A percentile compares a stretch with the other conserved stretches of the same genome.
Conservation (phyloP, 805 yeast genomes). For the Wickerhamiella galacta region DNA sequence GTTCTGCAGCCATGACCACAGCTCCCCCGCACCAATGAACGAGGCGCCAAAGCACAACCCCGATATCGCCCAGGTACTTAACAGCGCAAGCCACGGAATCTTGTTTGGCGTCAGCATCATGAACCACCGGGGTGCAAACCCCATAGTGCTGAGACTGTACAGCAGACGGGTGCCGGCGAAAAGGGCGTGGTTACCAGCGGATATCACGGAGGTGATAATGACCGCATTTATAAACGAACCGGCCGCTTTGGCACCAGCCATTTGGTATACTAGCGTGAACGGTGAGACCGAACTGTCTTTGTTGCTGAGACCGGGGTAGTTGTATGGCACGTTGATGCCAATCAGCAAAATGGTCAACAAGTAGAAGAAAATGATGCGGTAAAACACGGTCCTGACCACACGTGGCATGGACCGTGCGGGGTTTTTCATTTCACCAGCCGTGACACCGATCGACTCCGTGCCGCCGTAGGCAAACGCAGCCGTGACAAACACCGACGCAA, state of each 20-base stretch:
- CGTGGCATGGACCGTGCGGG: constrained; percentile 41
- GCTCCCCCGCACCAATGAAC: constrained; percentile 34
- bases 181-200: constrained; percentile 51
- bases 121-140: constrained; percentile 40
- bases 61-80: constrained; percentile 35
- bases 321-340: constrained; percentile 44
- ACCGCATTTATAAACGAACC: constrained; percentile 42
- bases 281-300: constrained; percentile 31
- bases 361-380: constrained; percentile 37
- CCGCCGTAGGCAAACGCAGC: constrained; percentile 45
- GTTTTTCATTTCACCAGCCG: constrained; percentile 46
- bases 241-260: constrained; percentile 29
- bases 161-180: constrained; percentile 50
- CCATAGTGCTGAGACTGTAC: constrained; percentile 41
- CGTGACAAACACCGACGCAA: constrained; percentile 39
- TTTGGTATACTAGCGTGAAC: constrained; percentile 27
- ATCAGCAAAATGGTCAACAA: constrained; percentile 38
- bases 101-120: constrained; percentile 30
- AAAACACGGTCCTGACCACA: constrained; percentile 39
- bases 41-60: constrained; percentile 47
- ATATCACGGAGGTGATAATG: constrained; percentile 41
- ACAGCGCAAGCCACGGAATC: constrained; percentile 35
- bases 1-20: constrained; percentile 36
- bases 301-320: constrained; percentile 29
- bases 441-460: constrained; percentile 38